Base-by-base conservation (phyloP, 2,329 filamentous ascomycete species). In the Scorias spongiosa region DNA sequence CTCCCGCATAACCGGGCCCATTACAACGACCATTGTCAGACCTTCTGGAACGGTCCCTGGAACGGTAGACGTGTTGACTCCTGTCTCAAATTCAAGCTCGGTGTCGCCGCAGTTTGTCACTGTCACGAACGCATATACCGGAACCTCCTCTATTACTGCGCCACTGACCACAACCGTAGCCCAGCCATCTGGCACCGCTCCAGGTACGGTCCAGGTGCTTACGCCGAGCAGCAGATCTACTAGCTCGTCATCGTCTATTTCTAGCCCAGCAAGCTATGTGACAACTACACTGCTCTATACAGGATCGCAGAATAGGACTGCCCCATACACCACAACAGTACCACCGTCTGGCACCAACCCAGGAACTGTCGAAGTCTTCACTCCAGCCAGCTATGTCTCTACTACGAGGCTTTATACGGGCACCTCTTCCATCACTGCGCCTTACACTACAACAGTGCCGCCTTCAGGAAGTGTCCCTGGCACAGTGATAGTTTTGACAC, bases 131-230 rank as follows among this genome's bases (percentile, higher is more conserved):
- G 14, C 38, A 10, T 47, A 47, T 26, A 44, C 39, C 2, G 46
- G 46, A 6, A 28, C 17, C 7, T 43, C 46, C 12, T 39, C 41
- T 3, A 42, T 46, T 17, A 41, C 47, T 8, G 34, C 17, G 4
- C 47, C 44, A 17, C 30, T 44, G 26, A 49, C 47, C n/a, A 47
- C 44, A 6, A 48, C 48, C 8, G 42, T 49, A n/a, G 37, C 10
- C 17, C 17, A 44, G 10, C 42, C 48, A 4, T 45, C 44, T 29
- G 46, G 48, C 4, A 47, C n/a, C n/a, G n/a, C n/a, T n/a, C n/a
- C n/a, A n/a, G n/a, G n/a, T n/a, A n/a, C n/a, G n/a, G n/a, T n/a
- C 46, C 42, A 49, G n/a, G 38, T 49, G 5, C 45, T 38, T 15
- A 45, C 41, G 2, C 48, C 37, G 15, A 10, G 14, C 10, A 34